Base-by-base conservation (phyloP, 768 basidiomycete species). In the Podaxis sp. region DNA sequence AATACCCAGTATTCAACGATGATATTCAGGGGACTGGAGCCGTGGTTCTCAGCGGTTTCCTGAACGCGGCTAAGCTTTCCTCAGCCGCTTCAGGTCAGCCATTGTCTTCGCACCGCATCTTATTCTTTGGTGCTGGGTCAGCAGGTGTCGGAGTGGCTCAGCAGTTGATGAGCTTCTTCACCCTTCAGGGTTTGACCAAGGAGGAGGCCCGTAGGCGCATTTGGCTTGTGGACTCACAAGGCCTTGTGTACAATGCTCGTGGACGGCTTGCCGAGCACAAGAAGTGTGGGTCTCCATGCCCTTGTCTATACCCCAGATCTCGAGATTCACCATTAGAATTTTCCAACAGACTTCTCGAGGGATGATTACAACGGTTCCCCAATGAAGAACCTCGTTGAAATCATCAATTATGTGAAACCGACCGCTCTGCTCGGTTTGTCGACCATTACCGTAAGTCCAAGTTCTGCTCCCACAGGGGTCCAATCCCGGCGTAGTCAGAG, bases 11-110 rank as follows among this genome's bases (percentile, higher is more conserved):
- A 38, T 94, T 95, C 81, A 95, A 95, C 71, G 94, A 96, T 67
- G 93, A 96, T 70, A 93, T 95, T 66, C 93, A 95, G 71, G 89
- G 84, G 36, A 98, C 95, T 2, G 95, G 95, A 19, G 92, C 93
- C 33, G 95, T 96, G 68, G 90, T 96, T 42, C 86, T 98, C 57
- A 89, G 88, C 57, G 96, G 96, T 3, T 89, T 96, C 77, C 72
- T 95, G 69, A 94, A 93, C 68, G 96, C 95, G 42, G 92, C 93
- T 24, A 87, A 85, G 65, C 79, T 94, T 40, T 83, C 91, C 0
- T 86, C 87, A 19, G 83, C 77, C 3, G 89, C 89, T 2, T 89
- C 89, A n/a, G 88, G 88, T 4, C 75, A 77, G 7, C 82, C 90
- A 7, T 77, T 94, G 44, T 77, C 79, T 38, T 84, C 87, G 33